phyloP scores from a whole-genome alignment of 805 yeast species.

The Wickerhamiella vanderwaltii region DNA sequence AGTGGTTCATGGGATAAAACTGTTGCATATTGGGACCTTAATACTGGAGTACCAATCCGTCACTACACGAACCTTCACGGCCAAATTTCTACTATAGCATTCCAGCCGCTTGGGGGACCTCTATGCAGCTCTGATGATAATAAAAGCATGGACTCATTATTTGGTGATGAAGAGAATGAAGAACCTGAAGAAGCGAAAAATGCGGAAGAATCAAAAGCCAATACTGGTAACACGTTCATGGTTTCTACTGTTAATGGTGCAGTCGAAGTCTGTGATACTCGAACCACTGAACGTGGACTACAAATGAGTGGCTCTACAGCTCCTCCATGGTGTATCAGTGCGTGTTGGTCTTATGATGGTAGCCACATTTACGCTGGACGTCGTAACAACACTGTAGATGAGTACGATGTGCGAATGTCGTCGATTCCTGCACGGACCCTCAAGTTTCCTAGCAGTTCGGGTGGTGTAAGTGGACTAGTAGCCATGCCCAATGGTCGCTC shows the following conservation, averaged over 20 bases:
- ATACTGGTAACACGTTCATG: constrained; percentile 39
- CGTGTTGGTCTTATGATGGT: constrained; percentile 83
- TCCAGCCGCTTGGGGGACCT: constrained; percentile 30
- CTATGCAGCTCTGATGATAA: constrained; percentile 17
- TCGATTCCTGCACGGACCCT: constrained; percentile 45
- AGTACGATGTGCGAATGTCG: constrained; percentile 27
- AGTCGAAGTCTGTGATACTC: constrained; percentile 68
- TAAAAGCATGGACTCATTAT: constrained; percentile 38
- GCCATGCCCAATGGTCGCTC: constrained; percentile 74
- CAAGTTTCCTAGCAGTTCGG: constrained; percentile 75
- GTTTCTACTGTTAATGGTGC: constrained; percentile 78
- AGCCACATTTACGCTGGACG: constrained; percentile 71
- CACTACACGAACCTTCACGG: constrained; percentile 51
- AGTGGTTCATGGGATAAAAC: constrained; percentile 89
- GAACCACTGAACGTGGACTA: constrained; percentile 37
- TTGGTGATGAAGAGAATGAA: constrained; percentile 40
- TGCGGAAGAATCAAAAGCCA: constrained; percentile 11
- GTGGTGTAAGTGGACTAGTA: constrained; percentile 73
- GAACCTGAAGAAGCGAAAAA: not conserved
- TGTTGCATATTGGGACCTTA: constrained; percentile 73
- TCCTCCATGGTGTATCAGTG: constrained; percentile 86
- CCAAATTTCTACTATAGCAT: constrained; percentile 65
- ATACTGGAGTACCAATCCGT: constrained; percentile 46
- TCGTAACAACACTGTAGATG: constrained; percentile 75
- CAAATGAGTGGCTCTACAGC: constrained; percentile 46